These are phyloP conservation scores for Podila epicladia DNA, from an alignment of 192 early-diverging fungal genomes.

Conservation along the genomic window DNA sequence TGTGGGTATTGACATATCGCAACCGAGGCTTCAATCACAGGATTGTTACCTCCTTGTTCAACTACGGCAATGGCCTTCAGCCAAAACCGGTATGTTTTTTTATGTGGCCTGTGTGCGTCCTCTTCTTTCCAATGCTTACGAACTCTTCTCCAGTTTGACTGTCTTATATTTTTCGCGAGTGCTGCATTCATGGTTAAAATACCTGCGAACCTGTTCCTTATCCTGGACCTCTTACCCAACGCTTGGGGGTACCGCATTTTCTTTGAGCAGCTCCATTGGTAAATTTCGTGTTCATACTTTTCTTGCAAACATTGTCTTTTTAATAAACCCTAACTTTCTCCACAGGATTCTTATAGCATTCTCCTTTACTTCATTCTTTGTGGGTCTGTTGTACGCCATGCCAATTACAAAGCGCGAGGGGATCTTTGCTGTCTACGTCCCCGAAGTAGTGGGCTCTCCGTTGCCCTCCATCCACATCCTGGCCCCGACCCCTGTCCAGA, in stretches of 20 bases:
- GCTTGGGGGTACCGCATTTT: conserved; percentile 18
- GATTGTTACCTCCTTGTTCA: conserved; percentile 27
- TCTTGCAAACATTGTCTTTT: background rate
- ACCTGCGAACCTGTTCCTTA: conserved; percentile 12
- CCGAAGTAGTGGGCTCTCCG: conserved; percentile 13
- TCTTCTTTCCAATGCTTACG: background rate
- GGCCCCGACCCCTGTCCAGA: conserved; percentile 26
- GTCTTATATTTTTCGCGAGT: conserved; percentile 28
- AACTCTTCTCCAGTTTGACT: conserved; percentile 32
- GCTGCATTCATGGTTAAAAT: conserved; percentile 30
- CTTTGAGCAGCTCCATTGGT: conserved; percentile 35
- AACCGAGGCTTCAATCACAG: conserved; percentile 32
- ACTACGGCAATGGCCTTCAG: conserved; percentile 22
- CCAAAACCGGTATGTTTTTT: conserved; percentile 33
- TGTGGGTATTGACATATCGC: conserved; percentile 29
- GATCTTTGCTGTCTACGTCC: conserved; percentile 38
- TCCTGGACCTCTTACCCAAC: conserved; percentile 23
- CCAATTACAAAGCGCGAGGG: conserved; percentile 36
- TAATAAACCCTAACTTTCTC: background rate
- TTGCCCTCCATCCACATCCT: conserved; percentile 29
- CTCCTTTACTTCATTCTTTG: conserved; percentile 25
- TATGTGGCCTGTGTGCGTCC: background rate
- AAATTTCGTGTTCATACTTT: background rate
- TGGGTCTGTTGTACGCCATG: conserved; percentile 46
- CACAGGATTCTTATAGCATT: conserved; percentile 20